Base-by-base conservation (phyloP, 2,329 filamentous ascomycete species). In the Pestalotiopsis sp. region DNA sequence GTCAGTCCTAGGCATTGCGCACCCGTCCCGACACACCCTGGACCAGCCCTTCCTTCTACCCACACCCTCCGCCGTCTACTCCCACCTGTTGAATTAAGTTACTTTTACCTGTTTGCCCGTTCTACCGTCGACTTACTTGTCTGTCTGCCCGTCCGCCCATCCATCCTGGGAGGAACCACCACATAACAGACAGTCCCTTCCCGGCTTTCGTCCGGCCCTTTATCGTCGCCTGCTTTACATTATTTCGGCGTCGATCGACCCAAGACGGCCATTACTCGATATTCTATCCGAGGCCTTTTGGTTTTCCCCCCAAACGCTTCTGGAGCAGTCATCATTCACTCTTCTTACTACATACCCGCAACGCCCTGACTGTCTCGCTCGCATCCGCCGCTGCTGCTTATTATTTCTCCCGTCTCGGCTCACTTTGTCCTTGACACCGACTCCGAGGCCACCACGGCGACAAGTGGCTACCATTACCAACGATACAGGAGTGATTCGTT, bases 181-280 rank as follows among this genome's bases (percentile, higher is more conserved):
- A 48, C 64, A 59, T 66, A 66, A 59, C 64, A 20, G 64, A 44
- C 14, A 39, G 38, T 40, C 38, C 64, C 30, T 58, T 17, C 44
- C 44, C 44, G 17, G 44, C 66, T 48, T n/a, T 14, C 48, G n/a
- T 64, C 66, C 66, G 66, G 24, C 58, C 48, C 40, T 57, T 67
- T 64, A 64, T 64, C 59, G 60, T 64, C 60, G 35, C 24, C 58
- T 57, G 30, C 58, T 39, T 38, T 61, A 38, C 22, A 14, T 3
- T 14, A 20, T n/a, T 35, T 22, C 59, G 20, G 59, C 13, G n/a
- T 38, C 59, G 26, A 62, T 40, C 30, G 30, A 26, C 22, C 56
- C 56, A 13, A 30, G 14, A 26, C 17, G 22, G 56, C 38, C 26
- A 17, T 62, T 38, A 13, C 59, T 26, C 24, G 59, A 38, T 35